Percentiles rank a stretch among this genome's conserved stretches.
These are phyloP conservation scores for Trypanosoma mega DNA, from an alignment of 208 protist genomes.

Conservation along the genomic window DNA sequence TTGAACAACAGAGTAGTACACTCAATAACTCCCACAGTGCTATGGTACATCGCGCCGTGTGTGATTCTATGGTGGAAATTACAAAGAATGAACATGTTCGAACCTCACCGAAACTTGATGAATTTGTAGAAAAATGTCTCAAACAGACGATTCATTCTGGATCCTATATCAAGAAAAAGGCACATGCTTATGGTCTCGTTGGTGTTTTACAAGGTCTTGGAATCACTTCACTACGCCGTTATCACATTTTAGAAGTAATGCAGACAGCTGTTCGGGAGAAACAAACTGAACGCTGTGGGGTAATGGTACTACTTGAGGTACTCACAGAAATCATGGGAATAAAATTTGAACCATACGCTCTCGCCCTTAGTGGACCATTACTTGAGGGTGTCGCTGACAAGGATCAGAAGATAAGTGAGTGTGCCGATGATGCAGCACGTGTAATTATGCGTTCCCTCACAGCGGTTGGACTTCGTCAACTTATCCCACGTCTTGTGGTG, in stretches of 20 bases:
- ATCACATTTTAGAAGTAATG: conserved; percentile 68
- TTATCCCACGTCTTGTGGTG: conserved; percentile 78
- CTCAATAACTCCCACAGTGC: conserved; percentile 87
- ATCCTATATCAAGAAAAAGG: conserved; percentile 92
- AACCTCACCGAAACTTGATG: conserved; percentile 71
- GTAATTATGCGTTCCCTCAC: conserved; percentile 80
- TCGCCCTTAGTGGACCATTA: conserved; percentile 64
- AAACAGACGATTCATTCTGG: conserved; percentile 85
- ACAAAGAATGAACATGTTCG: conserved; percentile 70
- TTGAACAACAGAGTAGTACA: conserved; percentile 86
- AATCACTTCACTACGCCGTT: conserved; percentile 66
- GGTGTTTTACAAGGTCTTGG: conserved; percentile 85
- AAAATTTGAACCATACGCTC: conserved; percentile 87
- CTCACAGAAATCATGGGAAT: conserved; percentile 72
- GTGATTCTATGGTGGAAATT: conserved; percentile 87
- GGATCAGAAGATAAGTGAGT: conserved; percentile 84
- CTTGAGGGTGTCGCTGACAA: conserved; percentile 82
- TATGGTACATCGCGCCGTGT: conserved; percentile 90
- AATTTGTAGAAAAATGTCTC: conserved; percentile 89
- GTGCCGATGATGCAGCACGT: conserved; percentile 84
- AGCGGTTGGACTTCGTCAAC: conserved; percentile 83
- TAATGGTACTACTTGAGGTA: conserved; percentile 88
- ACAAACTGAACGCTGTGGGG: conserved; percentile 75
- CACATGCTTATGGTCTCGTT: conserved; percentile 85
- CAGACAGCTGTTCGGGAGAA: conserved; percentile 61